A percentile compares a stretch with the other conserved stretches of the same genome.
phyloP scores from a whole-genome alignment of 768 basidiomycete species.

The Cystobasidium tubakii region DNA sequence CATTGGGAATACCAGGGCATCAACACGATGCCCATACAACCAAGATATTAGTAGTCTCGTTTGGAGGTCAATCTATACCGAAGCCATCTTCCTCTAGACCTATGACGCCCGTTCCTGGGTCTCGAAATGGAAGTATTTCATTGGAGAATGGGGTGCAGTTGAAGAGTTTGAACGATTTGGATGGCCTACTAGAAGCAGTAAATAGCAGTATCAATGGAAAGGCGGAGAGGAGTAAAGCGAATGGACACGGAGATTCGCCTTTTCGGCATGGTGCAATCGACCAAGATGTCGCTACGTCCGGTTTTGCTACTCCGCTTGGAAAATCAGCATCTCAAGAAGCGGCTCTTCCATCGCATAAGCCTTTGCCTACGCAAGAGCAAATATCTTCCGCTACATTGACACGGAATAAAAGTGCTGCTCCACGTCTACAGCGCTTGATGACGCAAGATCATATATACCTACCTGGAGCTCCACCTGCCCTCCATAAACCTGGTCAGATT shows the following conservation, averaged over 20 bases:
- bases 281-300: not conserved
- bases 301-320: not conserved
- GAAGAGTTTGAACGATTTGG: not conserved
- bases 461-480: constrained; percentile 23
- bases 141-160: not conserved
- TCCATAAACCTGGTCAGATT: constrained; percentile 5
- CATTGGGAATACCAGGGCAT: constrained; percentile 59
- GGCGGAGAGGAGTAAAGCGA: not conserved
- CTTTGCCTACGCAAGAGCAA: not conserved
- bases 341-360: not conserved
- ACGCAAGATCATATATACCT: constrained; percentile 33
- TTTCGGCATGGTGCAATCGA: not conserved
- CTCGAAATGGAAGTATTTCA: not conserved
- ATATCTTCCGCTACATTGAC: not conserved
- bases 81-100: constrained; percentile 36
- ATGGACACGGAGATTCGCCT: not conserved
- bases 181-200: not conserved
- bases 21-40: constrained; percentile 55
- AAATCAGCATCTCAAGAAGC: not conserved
- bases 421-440: constrained; percentile 13
- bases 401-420: not conserved
- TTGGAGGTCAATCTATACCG: constrained; percentile 67
- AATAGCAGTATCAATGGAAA: not conserved
- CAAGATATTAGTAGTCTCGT: constrained; percentile 69
- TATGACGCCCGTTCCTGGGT: not conserved